Percentiles rank a stretch among this genome's conserved stretches.
phyloP scores from a whole-genome alignment of 192 early-diverging fungal genomes.

The Backusella westeae region DNA sequence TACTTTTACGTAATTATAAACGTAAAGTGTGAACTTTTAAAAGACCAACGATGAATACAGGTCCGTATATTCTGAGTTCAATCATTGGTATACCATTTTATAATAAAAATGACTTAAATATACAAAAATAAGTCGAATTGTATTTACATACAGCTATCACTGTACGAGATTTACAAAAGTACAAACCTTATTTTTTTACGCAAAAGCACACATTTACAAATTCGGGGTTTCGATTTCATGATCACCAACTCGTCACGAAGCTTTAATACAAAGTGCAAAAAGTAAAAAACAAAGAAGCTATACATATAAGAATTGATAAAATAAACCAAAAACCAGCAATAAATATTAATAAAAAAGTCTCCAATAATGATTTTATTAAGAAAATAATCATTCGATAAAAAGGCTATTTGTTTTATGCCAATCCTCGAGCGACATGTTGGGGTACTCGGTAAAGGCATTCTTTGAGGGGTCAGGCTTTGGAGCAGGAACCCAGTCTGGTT shows the following conservation, averaged over 20 bases:
- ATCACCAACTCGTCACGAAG: too few species aligned
- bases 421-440: slow-evolving; percentile 46
- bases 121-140: too few species aligned
- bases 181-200: too few species aligned
- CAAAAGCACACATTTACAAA: too few species aligned
- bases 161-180: too few species aligned
- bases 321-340: not conserved
- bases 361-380: not conserved
- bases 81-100: too few species aligned
- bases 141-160: too few species aligned
- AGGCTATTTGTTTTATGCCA: slow-evolving; percentile 54
- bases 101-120: too few species aligned
- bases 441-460: slow-evolving; percentile 52
- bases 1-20: not conserved
- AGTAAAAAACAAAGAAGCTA: too few species aligned
- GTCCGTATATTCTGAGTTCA: too few species aligned
- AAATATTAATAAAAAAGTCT: not conserved
- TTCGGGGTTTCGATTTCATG: too few species aligned
- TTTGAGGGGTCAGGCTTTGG: slow-evolving; percentile 20
- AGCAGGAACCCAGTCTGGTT: slow-evolving; percentile 45
- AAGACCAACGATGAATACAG: not conserved
- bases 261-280: too few species aligned
- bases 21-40: not conserved
- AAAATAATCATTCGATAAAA: slow-evolving; percentile 24
- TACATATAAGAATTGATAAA: not conserved